Evolutionary conservation across 331 rosid genomes (phyloP).

Genomic region (Arachis monticola): DNA sequence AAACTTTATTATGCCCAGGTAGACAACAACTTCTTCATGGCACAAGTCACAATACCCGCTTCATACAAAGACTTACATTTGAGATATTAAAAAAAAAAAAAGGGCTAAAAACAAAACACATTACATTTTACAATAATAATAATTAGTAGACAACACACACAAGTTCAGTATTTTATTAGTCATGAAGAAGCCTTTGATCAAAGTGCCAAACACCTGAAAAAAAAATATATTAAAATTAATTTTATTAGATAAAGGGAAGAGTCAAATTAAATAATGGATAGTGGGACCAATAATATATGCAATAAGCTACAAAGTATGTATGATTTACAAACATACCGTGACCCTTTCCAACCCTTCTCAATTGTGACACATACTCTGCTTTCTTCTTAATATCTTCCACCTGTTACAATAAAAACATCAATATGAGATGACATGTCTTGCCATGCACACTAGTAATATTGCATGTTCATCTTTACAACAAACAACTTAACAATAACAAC

Average conservation of each 20-base stretch:
- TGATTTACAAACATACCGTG: slow-evolving; percentile 64
- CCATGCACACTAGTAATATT: slow-evolving; percentile 10
- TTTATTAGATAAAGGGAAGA: slow-evolving; percentile 8
- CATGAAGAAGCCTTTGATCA: slow-evolving; percentile 72
- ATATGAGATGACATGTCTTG: background rate
- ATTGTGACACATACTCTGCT: slow-evolving; percentile 77
- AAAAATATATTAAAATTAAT: slow-evolving; percentile 18
- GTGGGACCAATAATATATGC: too few species aligned
- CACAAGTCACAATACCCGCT: too few species aligned
- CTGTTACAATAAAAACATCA: slow-evolving; percentile 39
- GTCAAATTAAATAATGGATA: background rate
- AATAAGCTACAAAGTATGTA: background rate
- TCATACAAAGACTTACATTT: too few species aligned
- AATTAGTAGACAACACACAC: background rate
- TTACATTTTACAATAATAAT: slow-evolving; percentile 17
- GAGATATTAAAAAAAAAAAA: too few species aligned
- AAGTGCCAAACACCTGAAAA: slow-evolving; percentile 95
- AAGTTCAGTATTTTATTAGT: slow-evolving; percentile 8
- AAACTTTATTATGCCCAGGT: too few species aligned
- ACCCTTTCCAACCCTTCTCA: slow-evolving; percentile 87
- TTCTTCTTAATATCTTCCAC: slow-evolving; percentile 84
- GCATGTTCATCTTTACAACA: too few species aligned
- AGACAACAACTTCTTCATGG: too few species aligned
- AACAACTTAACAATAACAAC: background rate
- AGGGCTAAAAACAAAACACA: background rate